Evolutionary conservation across 352 stramenopile species (phyloP), one percentile per base, ranked within the genome.

Genomic region (Globisporangium lucens): DNA sequence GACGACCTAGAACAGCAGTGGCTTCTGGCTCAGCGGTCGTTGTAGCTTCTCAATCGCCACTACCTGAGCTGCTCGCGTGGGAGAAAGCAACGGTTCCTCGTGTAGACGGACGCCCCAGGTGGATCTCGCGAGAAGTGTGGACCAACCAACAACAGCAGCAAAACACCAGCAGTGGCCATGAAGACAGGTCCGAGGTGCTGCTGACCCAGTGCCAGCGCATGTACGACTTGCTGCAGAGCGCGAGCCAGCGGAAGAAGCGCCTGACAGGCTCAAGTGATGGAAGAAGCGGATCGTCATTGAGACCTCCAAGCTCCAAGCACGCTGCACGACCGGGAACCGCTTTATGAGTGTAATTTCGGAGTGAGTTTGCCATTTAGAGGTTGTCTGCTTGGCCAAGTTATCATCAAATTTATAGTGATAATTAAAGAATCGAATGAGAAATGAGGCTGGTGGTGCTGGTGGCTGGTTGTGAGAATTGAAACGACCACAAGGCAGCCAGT

Each of bases 201-300:
- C n/a, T 77, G 33, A 47, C 62, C 2, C 68, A 80, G 43, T 78
- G 71, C 30, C 46, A 66, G 24, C 22, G 57, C 8, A 61, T 78
- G 33, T 63, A 68, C 43, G 61, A 70, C 27, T 47, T 69, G 4
- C 51, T 76, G 12, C 58, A 76, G 41, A 33, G 24, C 15, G 35
- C 53, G 43, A 56, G 20, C 12, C 41, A 65, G 36, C 58, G 30
- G n/a, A 51, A 60, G 10, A 33, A 57, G 9, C 41, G 38, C 3
- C 63, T 33, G 13, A 15, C 22, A 24, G 30, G 53, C 3, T 9
- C 22, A 33, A 22, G n/a, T 15, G n/a, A 30, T 4, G 41, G 5
- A n/a, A 12, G 6, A 43, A 22, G 41, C 2, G 5, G 43, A 4
- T 22, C 43, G 43, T 58, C 55, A 22, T 33, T 30, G 5, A n/a